Conservation (phyloP, 257 asterid genomes). For the Handroanthus guayacan region DNA sequence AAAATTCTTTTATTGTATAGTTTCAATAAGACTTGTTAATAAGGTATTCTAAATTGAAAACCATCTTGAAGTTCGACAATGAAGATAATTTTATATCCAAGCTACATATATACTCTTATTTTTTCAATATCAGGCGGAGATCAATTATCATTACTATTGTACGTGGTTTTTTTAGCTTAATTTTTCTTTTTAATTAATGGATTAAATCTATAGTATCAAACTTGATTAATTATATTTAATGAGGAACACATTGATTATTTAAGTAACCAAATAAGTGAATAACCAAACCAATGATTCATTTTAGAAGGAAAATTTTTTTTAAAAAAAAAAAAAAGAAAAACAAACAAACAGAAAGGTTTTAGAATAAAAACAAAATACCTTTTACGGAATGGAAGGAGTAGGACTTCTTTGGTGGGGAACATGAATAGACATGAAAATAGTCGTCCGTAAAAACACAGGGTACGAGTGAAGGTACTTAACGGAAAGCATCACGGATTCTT, state of each 20-base stretch:
- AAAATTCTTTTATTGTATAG: no score
- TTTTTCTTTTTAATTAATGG: not conserved
- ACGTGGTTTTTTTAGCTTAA: no score
- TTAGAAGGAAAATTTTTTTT: not conserved
- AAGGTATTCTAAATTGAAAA: no score
- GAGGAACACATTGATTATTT: not conserved
- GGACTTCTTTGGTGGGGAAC: not conserved
- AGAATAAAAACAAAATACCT: not conserved
- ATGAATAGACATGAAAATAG: not conserved
- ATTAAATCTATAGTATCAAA: not conserved
- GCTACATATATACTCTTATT: no score
- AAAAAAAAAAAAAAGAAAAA: not conserved
- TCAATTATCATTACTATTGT: no score
- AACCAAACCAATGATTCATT: no score
- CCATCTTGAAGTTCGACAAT: no score
- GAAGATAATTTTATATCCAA: no score
- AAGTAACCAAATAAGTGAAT: not conserved
- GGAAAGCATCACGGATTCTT: constrained; percentile 12
- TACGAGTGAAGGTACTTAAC: constrained; percentile 15
- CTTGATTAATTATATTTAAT: not conserved
- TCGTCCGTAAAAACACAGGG: not conserved
- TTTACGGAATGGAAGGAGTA: not conserved
- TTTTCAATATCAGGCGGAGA: no score
- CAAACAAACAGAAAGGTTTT: not conserved
- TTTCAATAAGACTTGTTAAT: no score